These are phyloP conservation scores for Fusarium redolens DNA, from an alignment of 2,329 filamentous ascomycete species.

Conservation along the genomic window DNA sequence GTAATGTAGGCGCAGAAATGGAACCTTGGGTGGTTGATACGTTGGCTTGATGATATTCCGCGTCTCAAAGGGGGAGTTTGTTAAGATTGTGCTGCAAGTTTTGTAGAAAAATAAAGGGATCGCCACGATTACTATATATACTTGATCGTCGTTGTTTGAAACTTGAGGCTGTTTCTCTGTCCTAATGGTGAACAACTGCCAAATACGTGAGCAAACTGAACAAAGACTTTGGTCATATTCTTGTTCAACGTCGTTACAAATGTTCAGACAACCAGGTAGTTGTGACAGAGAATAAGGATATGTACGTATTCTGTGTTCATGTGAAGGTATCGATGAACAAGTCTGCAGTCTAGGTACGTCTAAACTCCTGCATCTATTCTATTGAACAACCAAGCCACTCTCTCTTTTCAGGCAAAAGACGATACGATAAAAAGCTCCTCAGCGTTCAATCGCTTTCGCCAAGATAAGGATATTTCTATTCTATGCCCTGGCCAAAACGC, in stretches of 20 bases:
- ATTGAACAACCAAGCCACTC: background rate
- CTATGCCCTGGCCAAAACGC: background rate
- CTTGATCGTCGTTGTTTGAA: background rate
- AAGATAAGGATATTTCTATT: background rate
- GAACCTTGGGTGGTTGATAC: background rate
- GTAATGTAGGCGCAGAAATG: background rate
- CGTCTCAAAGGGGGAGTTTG: background rate
- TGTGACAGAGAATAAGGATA: background rate
- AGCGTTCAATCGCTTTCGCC: background rate
- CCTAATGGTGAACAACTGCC: background rate
- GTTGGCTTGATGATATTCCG: background rate
- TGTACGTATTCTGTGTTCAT: constrained; percentile 1
- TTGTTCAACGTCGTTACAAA: constrained; percentile 16
- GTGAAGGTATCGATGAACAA: background rate
- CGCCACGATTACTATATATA: constrained; percentile 1
- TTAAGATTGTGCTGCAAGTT: background rate
- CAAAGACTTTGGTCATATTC: constrained; percentile 8
- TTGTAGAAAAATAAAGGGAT: background rate
- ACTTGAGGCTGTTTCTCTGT: background rate
- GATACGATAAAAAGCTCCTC: background rate
- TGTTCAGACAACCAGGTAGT: background rate
- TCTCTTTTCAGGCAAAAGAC: background rate
- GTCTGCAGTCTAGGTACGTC: background rate
- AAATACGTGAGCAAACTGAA: background rate
- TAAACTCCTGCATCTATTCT: background rate